Conservation (phyloP, 2,329 filamentous ascomycete species). For the Trichoderma sp. region DNA sequence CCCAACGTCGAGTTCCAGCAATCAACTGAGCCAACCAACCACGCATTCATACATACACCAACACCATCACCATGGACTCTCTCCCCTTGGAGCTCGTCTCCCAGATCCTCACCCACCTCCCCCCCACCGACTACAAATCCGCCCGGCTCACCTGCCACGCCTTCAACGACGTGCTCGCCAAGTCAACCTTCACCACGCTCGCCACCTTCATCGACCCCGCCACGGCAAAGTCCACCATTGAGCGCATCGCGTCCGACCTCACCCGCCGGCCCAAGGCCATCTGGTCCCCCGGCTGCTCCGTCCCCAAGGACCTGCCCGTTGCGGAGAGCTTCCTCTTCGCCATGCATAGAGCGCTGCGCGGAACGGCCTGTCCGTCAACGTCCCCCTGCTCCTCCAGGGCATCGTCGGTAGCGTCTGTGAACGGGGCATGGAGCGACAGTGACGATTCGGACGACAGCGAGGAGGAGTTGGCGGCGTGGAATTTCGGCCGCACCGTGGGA, state of each 20-base stretch:
- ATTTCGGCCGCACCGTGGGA: conserved; percentile 27
- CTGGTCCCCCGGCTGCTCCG: conserved; percentile 42
- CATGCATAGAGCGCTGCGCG: conserved; percentile 34
- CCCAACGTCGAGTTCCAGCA: background rate
- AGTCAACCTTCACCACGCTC: conserved; percentile 34
- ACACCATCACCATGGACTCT: conserved; percentile 33
- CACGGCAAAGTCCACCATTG: conserved; percentile 32
- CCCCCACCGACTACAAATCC: conserved; percentile 29
- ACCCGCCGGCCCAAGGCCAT: conserved; percentile 32
- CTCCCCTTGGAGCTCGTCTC: conserved; percentile 38
- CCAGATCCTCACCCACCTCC: conserved; percentile 35
- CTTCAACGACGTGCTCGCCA: conserved; percentile 38
- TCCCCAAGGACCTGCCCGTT: conserved; percentile 36
- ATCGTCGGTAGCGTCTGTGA: background rate
- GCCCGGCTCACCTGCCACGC: conserved; percentile 38
- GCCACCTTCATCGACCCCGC: conserved; percentile 36
- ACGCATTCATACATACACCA: conserved; percentile 2
- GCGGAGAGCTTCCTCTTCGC: conserved; percentile 39
- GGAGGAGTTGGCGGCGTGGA: conserved; percentile 27
- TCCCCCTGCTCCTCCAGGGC: background rate
- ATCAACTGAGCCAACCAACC: background rate
- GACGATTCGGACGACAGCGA: conserved; percentile 4
- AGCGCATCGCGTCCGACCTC: conserved; percentile 31
- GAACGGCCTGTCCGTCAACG: conserved; percentile 30
- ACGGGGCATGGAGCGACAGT: conserved; percentile 21